Conservation (phyloP, 2,329 filamentous ascomycete species). For the Trichoderma sp. region DNA sequence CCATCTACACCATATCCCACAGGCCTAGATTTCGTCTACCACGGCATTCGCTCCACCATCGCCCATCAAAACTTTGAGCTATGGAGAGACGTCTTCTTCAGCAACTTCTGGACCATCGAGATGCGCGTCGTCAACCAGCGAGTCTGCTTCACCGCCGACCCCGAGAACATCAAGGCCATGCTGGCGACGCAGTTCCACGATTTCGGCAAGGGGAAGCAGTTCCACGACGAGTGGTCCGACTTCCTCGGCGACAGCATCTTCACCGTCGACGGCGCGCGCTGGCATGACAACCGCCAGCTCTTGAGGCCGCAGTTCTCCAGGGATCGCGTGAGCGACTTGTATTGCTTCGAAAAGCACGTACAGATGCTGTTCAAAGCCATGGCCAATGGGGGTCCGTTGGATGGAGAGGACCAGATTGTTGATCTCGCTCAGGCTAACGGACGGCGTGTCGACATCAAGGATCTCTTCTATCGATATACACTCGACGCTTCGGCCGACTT, state of each 20-base stretch:
- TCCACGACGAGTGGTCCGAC: conserved; percentile 71
- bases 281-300: conserved; percentile 78
- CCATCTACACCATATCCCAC: neutral
- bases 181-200: conserved; percentile 79
- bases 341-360: conserved; percentile 77
- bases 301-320: conserved; percentile 84
- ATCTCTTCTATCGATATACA: conserved; percentile 80
- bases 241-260: conserved; percentile 75
- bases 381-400: conserved; percentile 53
- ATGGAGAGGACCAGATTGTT: conserved; percentile 61
- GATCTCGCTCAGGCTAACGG: conserved; percentile 61
- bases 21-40: conserved; percentile 62
- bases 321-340: conserved; percentile 76
- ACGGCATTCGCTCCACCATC: conserved; percentile 51
- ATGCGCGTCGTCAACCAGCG: conserved; percentile 52
- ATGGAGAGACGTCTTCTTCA: conserved; percentile 55
- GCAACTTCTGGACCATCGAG: conserved; percentile 57
- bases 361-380: conserved; percentile 69
- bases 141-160: conserved; percentile 74
- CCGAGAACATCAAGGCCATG: conserved; percentile 86
- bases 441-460: conserved; percentile 63
- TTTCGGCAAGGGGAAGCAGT: conserved; percentile 75
- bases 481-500: conserved; percentile 87
- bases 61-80: conserved; percentile 56
- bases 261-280: conserved; percentile 72